Conservation (phyloP, 2,329 filamentous ascomycete species). For the Alternaria sp. region DNA sequence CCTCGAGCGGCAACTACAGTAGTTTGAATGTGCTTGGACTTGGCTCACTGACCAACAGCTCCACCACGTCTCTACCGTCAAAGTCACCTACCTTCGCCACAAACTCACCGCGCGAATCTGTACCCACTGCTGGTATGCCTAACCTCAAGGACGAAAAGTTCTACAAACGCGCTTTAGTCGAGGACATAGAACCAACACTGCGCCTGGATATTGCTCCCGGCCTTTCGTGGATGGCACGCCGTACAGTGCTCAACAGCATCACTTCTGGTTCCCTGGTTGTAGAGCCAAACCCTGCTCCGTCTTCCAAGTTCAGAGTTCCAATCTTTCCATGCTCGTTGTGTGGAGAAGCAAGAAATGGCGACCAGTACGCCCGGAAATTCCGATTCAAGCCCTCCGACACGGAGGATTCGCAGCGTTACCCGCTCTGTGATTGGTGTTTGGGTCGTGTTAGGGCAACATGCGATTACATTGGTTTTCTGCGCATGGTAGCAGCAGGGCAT, state of each 20-base stretch:
- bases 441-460: slow-evolving; percentile 84
- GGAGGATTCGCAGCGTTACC: slow-evolving; percentile 86
- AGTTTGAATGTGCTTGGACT: slow-evolving; percentile 68
- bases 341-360: slow-evolving; percentile 78
- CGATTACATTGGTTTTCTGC: slow-evolving; percentile 89
- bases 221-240: slow-evolving; percentile 89
- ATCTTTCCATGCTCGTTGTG: slow-evolving; percentile 83
- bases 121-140: slow-evolving; percentile 53
- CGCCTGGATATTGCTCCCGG: slow-evolving; percentile 88
- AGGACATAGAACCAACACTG: slow-evolving; percentile 94
- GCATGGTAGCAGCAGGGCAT: slow-evolving; percentile 91
- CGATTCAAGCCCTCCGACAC: slow-evolving; percentile 89
- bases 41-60: slow-evolving; percentile 61
- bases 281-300: slow-evolving; percentile 69
- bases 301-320: slow-evolving; percentile 62
- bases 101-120: slow-evolving; percentile 47
- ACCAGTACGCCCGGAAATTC: slow-evolving; percentile 78
- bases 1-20: slow-evolving; percentile 75
- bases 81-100: slow-evolving; percentile 53
- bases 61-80: slow-evolving; percentile 60
- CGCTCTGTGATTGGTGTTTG: slow-evolving; percentile 88
- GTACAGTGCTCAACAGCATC: slow-evolving; percentile 82
- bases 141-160: slow-evolving; percentile 90
- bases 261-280: slow-evolving; percentile 87
- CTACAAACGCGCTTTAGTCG: slow-evolving; percentile 85